Evolutionary conservation across 2,329 filamentous ascomycete species (phyloP).

Genomic region (Colletotrichum sp.): DNA sequence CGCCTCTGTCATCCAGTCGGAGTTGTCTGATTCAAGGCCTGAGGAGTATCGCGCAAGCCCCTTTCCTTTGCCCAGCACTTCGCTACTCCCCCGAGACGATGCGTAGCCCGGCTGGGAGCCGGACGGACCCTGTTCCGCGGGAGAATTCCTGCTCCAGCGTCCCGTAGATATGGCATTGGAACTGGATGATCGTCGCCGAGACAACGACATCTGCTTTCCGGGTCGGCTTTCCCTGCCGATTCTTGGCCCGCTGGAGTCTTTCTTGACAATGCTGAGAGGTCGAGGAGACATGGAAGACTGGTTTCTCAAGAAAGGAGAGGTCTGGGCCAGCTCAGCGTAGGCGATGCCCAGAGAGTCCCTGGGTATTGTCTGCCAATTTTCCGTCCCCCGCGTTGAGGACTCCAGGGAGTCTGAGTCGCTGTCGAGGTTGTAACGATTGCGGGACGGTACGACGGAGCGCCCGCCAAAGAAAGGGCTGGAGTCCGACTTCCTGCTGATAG

Average conservation of each 20-base stretch:
- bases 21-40: conserved; percentile 13
- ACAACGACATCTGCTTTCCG: conserved; percentile 11
- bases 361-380: conserved; percentile 18
- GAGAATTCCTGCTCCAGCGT: conserved; percentile 13
- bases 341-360: conserved; percentile 18
- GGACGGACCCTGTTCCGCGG: not conserved
- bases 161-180: conserved; percentile 7
- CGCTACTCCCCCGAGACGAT: conserved; percentile 14
- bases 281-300: conserved; percentile 11
- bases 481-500: conserved; percentile 21
- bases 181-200: conserved; percentile 12
- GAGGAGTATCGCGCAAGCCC: conserved; percentile 6
- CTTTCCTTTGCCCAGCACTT: conserved; percentile 18
- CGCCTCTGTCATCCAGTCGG: conserved; percentile 21
- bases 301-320: conserved; percentile 11
- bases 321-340: conserved; percentile 15
- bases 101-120: not conserved
- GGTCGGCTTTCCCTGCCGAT: not conserved
- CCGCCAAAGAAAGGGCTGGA: conserved; percentile 23
- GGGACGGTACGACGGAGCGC: conserved; percentile 19
- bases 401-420: conserved; percentile 13
- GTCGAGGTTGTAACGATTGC: conserved; percentile 10
- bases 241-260: conserved; percentile 6
- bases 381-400: not conserved
- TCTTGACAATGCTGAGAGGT: conserved; percentile 20